Base-by-base conservation (phyloP, 345 rosid genomes). In the Cochlearia excelsa region DNA sequence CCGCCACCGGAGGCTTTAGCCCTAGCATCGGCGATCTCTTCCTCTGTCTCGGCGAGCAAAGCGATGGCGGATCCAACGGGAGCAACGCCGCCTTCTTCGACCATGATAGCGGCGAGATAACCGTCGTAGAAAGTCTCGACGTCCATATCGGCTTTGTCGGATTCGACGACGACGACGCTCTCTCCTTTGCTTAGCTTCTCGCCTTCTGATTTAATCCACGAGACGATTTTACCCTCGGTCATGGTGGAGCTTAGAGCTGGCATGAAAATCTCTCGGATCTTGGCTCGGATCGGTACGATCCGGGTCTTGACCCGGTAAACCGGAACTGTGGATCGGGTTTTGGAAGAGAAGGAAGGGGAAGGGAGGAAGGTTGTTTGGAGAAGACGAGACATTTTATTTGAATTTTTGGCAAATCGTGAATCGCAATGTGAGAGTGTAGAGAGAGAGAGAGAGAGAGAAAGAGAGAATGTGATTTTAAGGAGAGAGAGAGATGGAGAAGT, bases 101-200 rank as follows among this genome's bases (percentile, higher is more conserved):
- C 95, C 95, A 92, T 83, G 66, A 86, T 84, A 8, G 95, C 87
- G 3, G 97, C 99, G 1, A 93, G 73, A 65, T 79, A 86, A 7
- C 95, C 99, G n/a, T 93, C 99, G 59, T 93, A 80, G 64, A 89
- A 89, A 9, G 94, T 86, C 80, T 89, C 97, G 7, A 89, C 99
- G 64, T 93, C 99, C 99, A 93, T 93, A 73, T 93, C 97, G 8
- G 97, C 99, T 67, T 87, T 93, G 64, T 87, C 97, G 6, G 97
- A 93, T 76, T 93, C 99, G 4, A 93, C 95, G 2, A 93, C 91
- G 9, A 93, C 95, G 30, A 93, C 97, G 52, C 96, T 87, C 76
- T 93, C 94, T 23, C 97, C 97, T 59, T 87, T 89, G 38, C 77
- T 67, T 16, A 93, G 87, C 79, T 82, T 83, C 55, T 92, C 98